phyloP scores from a whole-genome alignment of 2,329 filamentous ascomycete genomes.

The Ambrosiella cleistominuta region DNA sequence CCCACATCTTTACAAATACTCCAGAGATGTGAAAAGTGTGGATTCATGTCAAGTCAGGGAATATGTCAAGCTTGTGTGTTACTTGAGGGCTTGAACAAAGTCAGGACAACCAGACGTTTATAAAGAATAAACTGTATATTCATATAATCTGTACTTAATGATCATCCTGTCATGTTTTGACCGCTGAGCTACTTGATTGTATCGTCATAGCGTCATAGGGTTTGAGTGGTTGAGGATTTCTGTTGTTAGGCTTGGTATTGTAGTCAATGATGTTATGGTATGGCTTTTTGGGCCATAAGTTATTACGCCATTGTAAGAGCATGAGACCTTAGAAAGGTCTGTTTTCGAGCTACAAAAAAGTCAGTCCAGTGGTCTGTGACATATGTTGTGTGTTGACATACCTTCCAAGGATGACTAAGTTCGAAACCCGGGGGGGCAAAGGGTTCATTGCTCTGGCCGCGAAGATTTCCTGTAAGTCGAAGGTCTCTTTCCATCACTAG shows the following conservation, averaged over 20 bases:
- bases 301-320: too few species aligned
- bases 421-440: slow-evolving; percentile 42
- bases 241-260: neutral
- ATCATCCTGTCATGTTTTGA: neutral
- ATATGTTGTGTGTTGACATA: slow-evolving; percentile 18
- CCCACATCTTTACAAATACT: slow-evolving; percentile 47
- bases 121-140: neutral
- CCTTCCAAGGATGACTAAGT: slow-evolving; percentile 46
- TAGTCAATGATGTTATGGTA: too few species aligned
- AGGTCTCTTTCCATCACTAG: slow-evolving; percentile 49
- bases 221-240: neutral
- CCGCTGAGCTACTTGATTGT: neutral
- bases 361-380: neutral
- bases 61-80: slow-evolving; percentile 89
- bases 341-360: neutral
- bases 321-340: neutral
- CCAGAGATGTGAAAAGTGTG: slow-evolving; percentile 71
- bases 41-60: slow-evolving; percentile 86
- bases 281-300: too few species aligned
- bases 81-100: slow-evolving; percentile 80
- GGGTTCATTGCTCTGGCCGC: slow-evolving; percentile 39
- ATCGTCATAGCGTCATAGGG: neutral
- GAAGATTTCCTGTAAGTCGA: slow-evolving; percentile 39
- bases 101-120: slow-evolving; percentile 23
- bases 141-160: neutral